phyloP scores from a whole-genome alignment of 202 grass and related monocot genomes.

The Bolboschoenoplectus hybrid region DNA sequence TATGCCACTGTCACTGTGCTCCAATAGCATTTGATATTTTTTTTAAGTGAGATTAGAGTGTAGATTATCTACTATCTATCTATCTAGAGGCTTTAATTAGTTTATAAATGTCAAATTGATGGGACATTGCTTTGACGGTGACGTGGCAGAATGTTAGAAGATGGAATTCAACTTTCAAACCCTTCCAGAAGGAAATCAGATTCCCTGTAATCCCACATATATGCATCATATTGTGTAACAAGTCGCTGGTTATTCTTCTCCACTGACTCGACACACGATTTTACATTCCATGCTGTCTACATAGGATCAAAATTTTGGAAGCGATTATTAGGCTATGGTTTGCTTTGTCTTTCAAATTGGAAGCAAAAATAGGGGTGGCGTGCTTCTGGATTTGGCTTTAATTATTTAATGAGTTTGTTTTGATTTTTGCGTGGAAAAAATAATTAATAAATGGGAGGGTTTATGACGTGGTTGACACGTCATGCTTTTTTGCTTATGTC shows the following conservation, averaged over 20 bases:
- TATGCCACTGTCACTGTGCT: neutral
- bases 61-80: neutral
- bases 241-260: neutral
- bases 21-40: neutral
- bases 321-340: conserved; percentile 8
- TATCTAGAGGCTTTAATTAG: neutral
- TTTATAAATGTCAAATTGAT: conserved; percentile 33
- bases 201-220: neutral
- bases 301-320: neutral
- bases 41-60: neutral
- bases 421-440: conserved; percentile 21
- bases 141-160: conserved; percentile 33
- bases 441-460: neutral
- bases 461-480: conserved; percentile 28
- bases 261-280: neutral
- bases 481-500: conserved; percentile 26
- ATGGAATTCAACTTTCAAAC: conserved; percentile 29
- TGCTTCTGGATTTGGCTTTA: conserved; percentile 33
- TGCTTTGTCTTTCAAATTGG: conserved; percentile 36
- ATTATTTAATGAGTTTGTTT: conserved; percentile 9
- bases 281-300: neutral
- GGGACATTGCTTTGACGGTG: neutral
- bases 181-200: conserved; percentile 35
- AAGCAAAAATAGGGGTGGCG: conserved; percentile 25
- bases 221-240: neutral